Percentiles rank a stretch among this genome's conserved stretches.
Evolutionary conservation across 2,329 filamentous ascomycete genomes (phyloP).

Genomic region (Calonectria leucothoes): DNA sequence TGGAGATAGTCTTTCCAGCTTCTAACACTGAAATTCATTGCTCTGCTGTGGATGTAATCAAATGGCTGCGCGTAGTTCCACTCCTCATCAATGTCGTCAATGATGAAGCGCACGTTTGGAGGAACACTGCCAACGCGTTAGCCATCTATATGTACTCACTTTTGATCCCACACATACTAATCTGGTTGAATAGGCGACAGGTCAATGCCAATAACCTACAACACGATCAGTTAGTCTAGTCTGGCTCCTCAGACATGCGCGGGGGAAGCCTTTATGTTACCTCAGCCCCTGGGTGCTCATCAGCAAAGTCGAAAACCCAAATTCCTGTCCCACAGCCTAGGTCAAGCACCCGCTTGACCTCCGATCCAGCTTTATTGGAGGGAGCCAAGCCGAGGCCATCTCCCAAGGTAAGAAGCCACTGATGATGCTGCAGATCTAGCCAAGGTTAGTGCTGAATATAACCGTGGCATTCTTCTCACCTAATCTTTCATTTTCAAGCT

Average conservation of each 20-base stretch:
- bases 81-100: slow-evolving; percentile 21
- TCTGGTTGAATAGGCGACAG: neutral
- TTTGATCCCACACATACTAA: neutral
- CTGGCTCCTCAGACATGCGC: too few species aligned
- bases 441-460: neutral
- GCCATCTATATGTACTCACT: neutral
- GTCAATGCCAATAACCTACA: slow-evolving; percentile 1
- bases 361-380: neutral
- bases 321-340: slow-evolving; percentile 6
- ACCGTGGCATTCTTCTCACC: neutral
- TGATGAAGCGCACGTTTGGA: slow-evolving; percentile 12
- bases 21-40: slow-evolving; percentile 11
- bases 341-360: neutral
- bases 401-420: neutral
- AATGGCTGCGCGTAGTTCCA: slow-evolving; percentile 14
- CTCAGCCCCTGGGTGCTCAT: slow-evolving; percentile 13
- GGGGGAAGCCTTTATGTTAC: neutral
- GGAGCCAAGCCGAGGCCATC: slow-evolving; percentile 5
- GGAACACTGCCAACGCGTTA: neutral
- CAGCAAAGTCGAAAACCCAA: slow-evolving; percentile 8
- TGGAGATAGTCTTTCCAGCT: neutral
- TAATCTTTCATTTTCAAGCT: neutral
- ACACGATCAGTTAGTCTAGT: neutral
- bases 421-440: slow-evolving; percentile 7
- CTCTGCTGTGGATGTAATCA: slow-evolving; percentile 17